A percentile compares a stretch with the other conserved stretches of the same genome.
Conservation (phyloP, 805 yeast species). For the Wickerhamiella spandovensis region DNA sequence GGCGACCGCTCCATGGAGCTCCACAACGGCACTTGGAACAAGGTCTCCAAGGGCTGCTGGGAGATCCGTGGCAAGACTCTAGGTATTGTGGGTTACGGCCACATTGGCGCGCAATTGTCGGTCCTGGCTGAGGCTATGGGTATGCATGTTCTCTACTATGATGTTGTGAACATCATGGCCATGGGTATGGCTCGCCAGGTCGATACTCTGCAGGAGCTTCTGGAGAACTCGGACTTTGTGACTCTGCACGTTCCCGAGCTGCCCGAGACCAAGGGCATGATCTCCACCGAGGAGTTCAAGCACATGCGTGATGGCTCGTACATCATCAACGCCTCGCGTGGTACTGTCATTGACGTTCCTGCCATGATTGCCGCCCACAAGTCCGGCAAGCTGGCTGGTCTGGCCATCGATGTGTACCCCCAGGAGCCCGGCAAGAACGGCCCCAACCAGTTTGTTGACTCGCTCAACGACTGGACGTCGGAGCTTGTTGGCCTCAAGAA, state of each 20-base stretch:
- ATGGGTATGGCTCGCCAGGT: conserved; percentile 96
- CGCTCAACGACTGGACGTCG: conserved; percentile 68
- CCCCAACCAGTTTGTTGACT: conserved; percentile 56
- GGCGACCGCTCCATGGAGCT: conserved; percentile 94
- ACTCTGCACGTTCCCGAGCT: conserved; percentile 92
- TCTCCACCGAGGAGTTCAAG: conserved; percentile 80
- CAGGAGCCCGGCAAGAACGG: conserved; percentile 97
- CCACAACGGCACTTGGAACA: conserved; percentile 97
- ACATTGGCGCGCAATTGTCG: conserved; percentile 92
- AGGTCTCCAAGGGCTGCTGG: conserved; percentile 91
- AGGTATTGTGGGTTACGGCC: conserved; percentile 96
- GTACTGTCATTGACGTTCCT: conserved; percentile 93
- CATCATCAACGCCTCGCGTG: conserved; percentile 91
- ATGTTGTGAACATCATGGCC: conserved; percentile 84
- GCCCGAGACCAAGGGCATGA: conserved; percentile 79
- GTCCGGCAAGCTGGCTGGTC: conserved; percentile 90
- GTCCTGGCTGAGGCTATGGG: conserved; percentile 97
- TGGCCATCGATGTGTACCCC: conserved; percentile 93
- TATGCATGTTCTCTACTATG: conserved; percentile 90
- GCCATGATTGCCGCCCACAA: conserved; percentile 86
- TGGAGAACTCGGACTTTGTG: conserved; percentile 73
- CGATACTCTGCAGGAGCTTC: conserved; percentile 66
- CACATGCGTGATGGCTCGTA: conserved; percentile 96
- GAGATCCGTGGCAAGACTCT: conserved; percentile 97
- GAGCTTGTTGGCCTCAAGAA: conserved; percentile 75